phyloP scores from a whole-genome alignment of 1,284 basidiomycete genomes.

The Tilletia caries region DNA sequence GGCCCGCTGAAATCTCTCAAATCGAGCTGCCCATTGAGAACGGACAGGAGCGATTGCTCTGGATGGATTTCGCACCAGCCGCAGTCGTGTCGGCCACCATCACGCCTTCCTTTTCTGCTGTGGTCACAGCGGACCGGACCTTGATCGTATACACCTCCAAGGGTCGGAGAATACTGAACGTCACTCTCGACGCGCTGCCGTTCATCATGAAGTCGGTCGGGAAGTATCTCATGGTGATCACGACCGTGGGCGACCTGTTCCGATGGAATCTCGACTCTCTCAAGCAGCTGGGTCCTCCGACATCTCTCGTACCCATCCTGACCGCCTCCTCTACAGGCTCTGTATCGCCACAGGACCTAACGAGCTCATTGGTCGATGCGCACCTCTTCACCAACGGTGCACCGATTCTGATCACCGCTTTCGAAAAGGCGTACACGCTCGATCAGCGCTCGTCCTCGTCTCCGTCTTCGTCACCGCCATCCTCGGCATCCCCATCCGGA shows the following conservation, averaged over 20 bases:
- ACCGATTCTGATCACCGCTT: constrained; percentile 55
- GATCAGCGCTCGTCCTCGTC: constrained; percentile 33
- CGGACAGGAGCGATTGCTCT: constrained; percentile 63
- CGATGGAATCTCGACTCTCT: constrained; percentile 41
- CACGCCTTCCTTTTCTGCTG: constrained; percentile 69
- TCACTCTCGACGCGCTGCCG: constrained; percentile 35
- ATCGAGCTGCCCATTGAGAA: constrained; percentile 55
- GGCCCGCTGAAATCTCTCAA: constrained; percentile 1
- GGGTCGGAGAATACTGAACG: constrained; percentile 34
- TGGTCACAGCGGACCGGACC: constrained; percentile 34
- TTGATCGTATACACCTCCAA: constrained; percentile 39
- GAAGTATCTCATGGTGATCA: constrained; percentile 38
- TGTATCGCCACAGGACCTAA: constrained; percentile 16
- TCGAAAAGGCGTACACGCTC: constrained; percentile 42
- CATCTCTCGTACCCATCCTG: constrained; percentile 22
- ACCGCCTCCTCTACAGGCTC: constrained; percentile 20
- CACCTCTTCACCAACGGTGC: constrained; percentile 43
- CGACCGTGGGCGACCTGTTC: constrained; percentile 31
- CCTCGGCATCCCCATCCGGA: background rate
- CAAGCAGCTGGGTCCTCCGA: constrained; percentile 30
- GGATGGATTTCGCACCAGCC: constrained; percentile 80
- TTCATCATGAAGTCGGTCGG: constrained; percentile 35
- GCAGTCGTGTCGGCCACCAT: constrained; percentile 67
- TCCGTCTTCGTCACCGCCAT: too few species aligned
- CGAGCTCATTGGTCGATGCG: constrained; percentile 30